Evolutionary conservation across 768 basidiomycete species (phyloP).

Genomic region (Suillus alpinus): DNA sequence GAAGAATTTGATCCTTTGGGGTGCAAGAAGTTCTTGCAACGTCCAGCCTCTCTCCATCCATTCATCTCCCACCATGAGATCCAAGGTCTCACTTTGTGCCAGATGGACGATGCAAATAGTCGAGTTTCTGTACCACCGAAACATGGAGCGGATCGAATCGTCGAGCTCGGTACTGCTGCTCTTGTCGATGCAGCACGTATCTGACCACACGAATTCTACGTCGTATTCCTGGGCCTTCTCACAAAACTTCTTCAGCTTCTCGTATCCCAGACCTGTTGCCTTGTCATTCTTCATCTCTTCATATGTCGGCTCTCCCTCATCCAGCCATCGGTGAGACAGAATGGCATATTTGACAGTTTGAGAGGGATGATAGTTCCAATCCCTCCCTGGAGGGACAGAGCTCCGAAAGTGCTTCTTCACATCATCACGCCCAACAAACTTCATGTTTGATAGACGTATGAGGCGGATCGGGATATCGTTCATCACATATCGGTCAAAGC

Average conservation of each 20-base stretch:
- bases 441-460: neutral
- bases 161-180: slow-evolving; percentile 22
- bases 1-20: slow-evolving; percentile 25
- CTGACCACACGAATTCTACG: slow-evolving; percentile 26
- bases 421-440: neutral
- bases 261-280: slow-evolving; percentile 1
- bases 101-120: slow-evolving; percentile 29
- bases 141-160: slow-evolving; percentile 32
- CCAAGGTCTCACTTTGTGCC: slow-evolving; percentile 10
- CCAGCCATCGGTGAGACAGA: slow-evolving; percentile 2
- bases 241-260: slow-evolving; percentile 21
- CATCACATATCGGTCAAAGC: neutral
- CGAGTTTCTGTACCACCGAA: slow-evolving; percentile 28
- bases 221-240: slow-evolving; percentile 17
- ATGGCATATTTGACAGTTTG: slow-evolving; percentile 1
- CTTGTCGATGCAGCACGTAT: slow-evolving; percentile 31
- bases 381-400: neutral
- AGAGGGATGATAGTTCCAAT: neutral
- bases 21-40: slow-evolving; percentile 26
- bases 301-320: slow-evolving; percentile 2
- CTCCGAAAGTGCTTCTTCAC: neutral
- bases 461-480: neutral
- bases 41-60: slow-evolving; percentile 23
- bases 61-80: slow-evolving; percentile 17
- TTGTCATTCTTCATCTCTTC: neutral